Base-by-base conservation (phyloP, 441 rosid species). In the Eutrema salsugineum region DNA sequence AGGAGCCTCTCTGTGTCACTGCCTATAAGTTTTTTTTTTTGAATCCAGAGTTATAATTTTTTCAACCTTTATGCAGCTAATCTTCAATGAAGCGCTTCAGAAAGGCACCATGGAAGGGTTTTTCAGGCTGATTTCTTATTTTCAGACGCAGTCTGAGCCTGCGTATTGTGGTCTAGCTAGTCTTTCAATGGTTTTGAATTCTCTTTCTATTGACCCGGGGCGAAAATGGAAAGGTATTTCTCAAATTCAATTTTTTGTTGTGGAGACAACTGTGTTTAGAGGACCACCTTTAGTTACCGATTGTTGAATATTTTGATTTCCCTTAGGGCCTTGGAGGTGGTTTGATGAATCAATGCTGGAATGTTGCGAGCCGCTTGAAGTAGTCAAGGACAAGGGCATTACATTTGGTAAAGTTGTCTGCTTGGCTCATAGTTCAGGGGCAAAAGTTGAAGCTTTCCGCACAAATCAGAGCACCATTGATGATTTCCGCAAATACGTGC, bases 271-370 rank as follows among this genome's bases (percentile, higher is more conserved):
- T 5, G 39, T 44, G 38, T 44, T 38, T 68, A 68, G 20, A 36
- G 32, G 54, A 6, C 10, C 62, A 40, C 3, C 11, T 68, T 61
- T 27, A 33, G 28, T 48, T 12, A 1, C 40, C 39, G 10, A 14
- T 55, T 19, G 6, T 53, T 42, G 16, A 58, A 50, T 39, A 35
- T 11, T 73, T 47, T 50, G 12, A 50, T 66, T 72, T 72, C 40
- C n/a, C 70, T 16, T 69, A 94, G 98, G 98, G 73, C 97, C 98
- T 33, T 94, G 97, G 97, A 88, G 98, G 83, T 94, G 98, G 98
- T 94, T 94, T 76, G 98, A 94, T 78, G 98, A 90, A 77, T 86
- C 96, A 42, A 90, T 94, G 98, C 78, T 94, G 32, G 96, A 91
- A 54, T 94, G 98, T 54, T 91, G 98, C 47, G 93, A 94, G 82